phyloP scores from a whole-genome alignment of 345 rosid species.

The Euphorbia lathyris region DNA sequence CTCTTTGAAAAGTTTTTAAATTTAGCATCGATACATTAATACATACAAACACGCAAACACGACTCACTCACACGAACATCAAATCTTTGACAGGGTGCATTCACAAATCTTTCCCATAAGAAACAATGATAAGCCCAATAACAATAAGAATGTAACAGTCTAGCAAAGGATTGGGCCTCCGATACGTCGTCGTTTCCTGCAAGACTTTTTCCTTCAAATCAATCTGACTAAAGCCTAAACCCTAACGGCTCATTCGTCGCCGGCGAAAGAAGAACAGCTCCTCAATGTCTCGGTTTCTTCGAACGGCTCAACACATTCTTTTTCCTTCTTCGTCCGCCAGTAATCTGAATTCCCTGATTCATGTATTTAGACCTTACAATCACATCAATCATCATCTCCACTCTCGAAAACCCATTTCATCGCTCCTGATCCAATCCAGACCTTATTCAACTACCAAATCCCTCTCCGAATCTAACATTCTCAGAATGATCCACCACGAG shows the following conservation, averaged over 20 bases:
- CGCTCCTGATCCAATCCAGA: conserved; percentile 14
- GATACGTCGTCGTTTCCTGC: too few relatives aligned
- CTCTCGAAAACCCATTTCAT: neutral
- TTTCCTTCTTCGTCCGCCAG: neutral
- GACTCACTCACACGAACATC: too few relatives aligned
- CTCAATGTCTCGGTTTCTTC: conserved; percentile 13
- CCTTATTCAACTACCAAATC: conserved; percentile 31
- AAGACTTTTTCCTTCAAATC: too few relatives aligned
- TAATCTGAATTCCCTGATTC: neutral
- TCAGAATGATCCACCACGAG: conserved; percentile 57
- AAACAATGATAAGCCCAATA: too few relatives aligned
- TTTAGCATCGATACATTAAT: too few relatives aligned
- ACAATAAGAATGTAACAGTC: too few relatives aligned
- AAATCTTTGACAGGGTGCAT: too few relatives aligned
- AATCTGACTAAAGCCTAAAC: conserved; percentile 3
- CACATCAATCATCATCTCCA: neutral
- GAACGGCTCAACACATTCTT: neutral
- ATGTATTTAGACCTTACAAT: too few relatives aligned
- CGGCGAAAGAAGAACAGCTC: neutral
- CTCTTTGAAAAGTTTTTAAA: too few relatives aligned
- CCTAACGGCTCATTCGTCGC: neutral
- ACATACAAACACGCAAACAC: too few relatives aligned
- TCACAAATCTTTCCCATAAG: too few relatives aligned
- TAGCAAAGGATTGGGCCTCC: too few relatives aligned
- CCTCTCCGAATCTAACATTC: conserved; percentile 55